Evolutionary conservation across 2,329 filamentous ascomycete species (phyloP), one percentile per base, ranked within the genome.

Genomic region (Metarhizium album): DNA sequence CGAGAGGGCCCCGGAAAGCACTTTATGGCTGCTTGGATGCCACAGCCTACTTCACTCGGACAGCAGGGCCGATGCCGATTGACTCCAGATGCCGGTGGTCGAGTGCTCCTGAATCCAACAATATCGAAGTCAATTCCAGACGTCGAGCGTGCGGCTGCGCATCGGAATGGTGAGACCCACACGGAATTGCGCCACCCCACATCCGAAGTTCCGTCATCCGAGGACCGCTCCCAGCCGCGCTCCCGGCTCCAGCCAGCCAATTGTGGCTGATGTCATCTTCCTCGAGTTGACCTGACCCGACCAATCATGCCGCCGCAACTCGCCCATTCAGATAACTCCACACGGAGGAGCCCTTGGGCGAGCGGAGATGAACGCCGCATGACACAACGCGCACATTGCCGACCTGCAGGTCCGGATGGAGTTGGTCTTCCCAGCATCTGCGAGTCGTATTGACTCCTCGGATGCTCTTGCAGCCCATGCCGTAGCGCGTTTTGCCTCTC

Each of bases 141-240:
- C n/a, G n/a, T n/a, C n/a, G n/a, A n/a, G n/a, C n/a, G n/a, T 35
- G 33, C 27, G 16, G 9, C 33, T 35, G 33, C 33, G 33, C 33
- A 35, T 38, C 24, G 42, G 22, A 40, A 48, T 5, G n/a, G 35
- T 16, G 37, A 18, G 37, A 40, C 46, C 46, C 46, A 29, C 18
- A 22, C 29, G 24, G 20, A 24, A 24, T 20, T 24, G 20, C 7
- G 20, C 9, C 3, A 13, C 20, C 4, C 9, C 3, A 42, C 46
- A 59, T 64, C 63, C 63, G 64, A 61, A 57, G 43, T 62, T 66
- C 65, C 64, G 58, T 46, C 29, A 46, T 54, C 61, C 62, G 43
- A 46, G 47, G 43, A 29, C 53, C 51, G 48, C 48, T 16, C 18
- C 49, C 38, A 53, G 42, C 52, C 47, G 29, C n/a, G 14, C 4